These are phyloP conservation scores for Tilletia setariae DNA, from an alignment of 1,284 basidiomycete genomes.

Conservation along the genomic window DNA sequence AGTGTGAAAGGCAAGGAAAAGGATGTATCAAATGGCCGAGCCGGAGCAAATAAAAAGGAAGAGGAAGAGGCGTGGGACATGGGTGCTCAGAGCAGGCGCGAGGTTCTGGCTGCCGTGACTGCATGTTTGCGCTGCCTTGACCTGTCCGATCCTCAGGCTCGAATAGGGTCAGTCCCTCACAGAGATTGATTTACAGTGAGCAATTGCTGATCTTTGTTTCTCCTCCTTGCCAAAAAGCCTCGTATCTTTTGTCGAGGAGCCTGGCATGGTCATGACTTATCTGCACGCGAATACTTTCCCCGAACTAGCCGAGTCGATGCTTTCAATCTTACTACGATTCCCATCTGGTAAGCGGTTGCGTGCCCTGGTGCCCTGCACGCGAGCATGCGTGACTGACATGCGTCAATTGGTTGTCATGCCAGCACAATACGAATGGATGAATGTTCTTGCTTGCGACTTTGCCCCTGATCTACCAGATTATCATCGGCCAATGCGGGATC, in stretches of 20 bases:
- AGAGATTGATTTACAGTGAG: neutral
- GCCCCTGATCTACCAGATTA: neutral
- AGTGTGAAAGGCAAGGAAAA: neutral
- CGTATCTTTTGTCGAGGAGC: slow-evolving; percentile 4
- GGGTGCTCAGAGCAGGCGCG: neutral
- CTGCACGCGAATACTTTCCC: neutral
- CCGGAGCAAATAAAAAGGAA: neutral
- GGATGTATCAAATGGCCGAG: neutral
- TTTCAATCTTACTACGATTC: neutral
- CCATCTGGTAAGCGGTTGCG: neutral
- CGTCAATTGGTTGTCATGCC: no score
- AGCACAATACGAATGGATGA: slow-evolving; percentile 15
- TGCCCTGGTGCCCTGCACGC: neutral
- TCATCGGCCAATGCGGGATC: neutral
- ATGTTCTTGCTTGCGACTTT: slow-evolving; percentile 4
- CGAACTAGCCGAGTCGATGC: neutral
- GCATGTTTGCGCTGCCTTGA: slow-evolving; percentile 1
- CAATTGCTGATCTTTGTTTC: neutral
- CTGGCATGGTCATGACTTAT: slow-evolving; percentile 15
- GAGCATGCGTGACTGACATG: no score
- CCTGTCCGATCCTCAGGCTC: slow-evolving; percentile 10
- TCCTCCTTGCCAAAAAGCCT: neutral
- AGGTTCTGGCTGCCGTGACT: neutral
- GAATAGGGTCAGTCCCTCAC: neutral
- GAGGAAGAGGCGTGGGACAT: slow-evolving; percentile 3